A percentile compares a stretch with the other conserved stretches of the same genome.
phyloP scores from a whole-genome alignment of 768 basidiomycete species.

The Cystofilobasidium capitatum region DNA sequence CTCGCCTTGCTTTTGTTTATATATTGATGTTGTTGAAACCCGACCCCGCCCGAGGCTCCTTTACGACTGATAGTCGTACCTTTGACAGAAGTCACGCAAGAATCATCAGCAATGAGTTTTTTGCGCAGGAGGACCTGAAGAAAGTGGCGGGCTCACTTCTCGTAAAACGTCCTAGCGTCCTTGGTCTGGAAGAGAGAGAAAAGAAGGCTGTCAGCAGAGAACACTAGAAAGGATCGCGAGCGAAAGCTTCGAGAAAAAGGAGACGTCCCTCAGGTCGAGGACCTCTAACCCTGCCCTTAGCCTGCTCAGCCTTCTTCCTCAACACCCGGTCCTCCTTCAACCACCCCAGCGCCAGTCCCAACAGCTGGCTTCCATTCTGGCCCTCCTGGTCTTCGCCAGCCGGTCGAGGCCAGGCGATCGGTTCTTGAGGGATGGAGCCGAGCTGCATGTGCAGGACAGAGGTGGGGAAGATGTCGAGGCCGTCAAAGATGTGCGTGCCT shows the following conservation, averaged over 20 bases:
- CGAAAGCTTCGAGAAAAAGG: background rate
- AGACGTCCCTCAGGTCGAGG: conserved; percentile 36
- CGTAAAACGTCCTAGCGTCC: conserved; percentile 40
- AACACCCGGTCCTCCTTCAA: conserved; percentile 66
- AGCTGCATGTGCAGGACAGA: conserved; percentile 85
- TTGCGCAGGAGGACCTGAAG: no score
- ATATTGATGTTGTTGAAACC: conserved; percentile 4
- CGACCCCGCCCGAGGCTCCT: background rate
- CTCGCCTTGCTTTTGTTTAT: no score
- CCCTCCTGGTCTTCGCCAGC: conserved; percentile 7
- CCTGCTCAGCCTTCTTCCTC: conserved; percentile 45
- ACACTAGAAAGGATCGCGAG: background rate
- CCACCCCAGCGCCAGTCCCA: conserved; percentile 74
- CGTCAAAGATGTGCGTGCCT: conserved; percentile 96
- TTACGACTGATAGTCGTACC: conserved; percentile 9
- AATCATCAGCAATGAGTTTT: no score
- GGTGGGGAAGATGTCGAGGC: conserved; percentile 80
- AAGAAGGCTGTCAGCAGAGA: background rate
- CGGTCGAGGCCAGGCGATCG: conserved; percentile 54
- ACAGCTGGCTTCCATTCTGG: conserved; percentile 45
- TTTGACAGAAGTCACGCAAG: no score
- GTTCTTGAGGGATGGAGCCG: conserved; percentile 56
- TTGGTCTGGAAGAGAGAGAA: conserved; percentile 31
- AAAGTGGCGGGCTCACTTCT: conserved; percentile 33
- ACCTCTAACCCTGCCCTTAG: conserved; percentile 44